Base-by-base conservation (phyloP, 2,329 filamentous ascomycete genomes). In the Polychaeton citri region DNA sequence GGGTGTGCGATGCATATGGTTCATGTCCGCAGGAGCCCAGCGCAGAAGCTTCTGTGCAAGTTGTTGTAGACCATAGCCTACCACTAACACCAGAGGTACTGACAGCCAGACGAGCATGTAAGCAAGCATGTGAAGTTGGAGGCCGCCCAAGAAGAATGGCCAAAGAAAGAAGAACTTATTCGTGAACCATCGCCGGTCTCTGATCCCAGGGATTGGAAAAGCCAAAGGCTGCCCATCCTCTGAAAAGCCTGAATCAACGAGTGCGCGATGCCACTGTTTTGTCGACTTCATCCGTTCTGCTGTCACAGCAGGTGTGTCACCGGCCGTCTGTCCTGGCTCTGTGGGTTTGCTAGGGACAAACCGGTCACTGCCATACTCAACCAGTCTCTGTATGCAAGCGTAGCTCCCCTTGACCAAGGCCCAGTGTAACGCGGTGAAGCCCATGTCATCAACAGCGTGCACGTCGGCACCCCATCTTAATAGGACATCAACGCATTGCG, bases 361-460 rank as follows among this genome's bases (percentile, higher is more conserved):
- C 32, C 90, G 75, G 61, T 98, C 90, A 18, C 87, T 79, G 32
- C 90, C 92, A 57, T 95, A 95, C 64, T 98, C 90, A 47, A 98
- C 73, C 31, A 98, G 68, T 61, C 95, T 96, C 55, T 92, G 78
- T 43, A 98, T 81, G 56, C 87, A 95, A 8, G 78, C 78, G 41
- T 83, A 74, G 33, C 81, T 90, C 9, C 92, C 90, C 61, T 93
- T 94, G 21, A 98, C 90, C 32, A 98, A 66, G 1, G 86, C 87
- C 90, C 90, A 98, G 55, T 98, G 90, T 46, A 98, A 65, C 3
- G 90, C 86, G 0, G 88, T 94, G 57, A 96, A 90, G 19, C 88
- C 88, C 48, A 87, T 81, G 54, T 95, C 86, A 51, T 98, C 90
- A 19, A 72, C 76, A 21, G 84, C 80, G 59, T 93, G 85, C 6